A percentile compares a stretch with the other conserved stretches of the same genome.
Evolutionary conservation across 1,284 basidiomycete genomes (phyloP).

Genomic region (Entoloma clypeatum): DNA sequence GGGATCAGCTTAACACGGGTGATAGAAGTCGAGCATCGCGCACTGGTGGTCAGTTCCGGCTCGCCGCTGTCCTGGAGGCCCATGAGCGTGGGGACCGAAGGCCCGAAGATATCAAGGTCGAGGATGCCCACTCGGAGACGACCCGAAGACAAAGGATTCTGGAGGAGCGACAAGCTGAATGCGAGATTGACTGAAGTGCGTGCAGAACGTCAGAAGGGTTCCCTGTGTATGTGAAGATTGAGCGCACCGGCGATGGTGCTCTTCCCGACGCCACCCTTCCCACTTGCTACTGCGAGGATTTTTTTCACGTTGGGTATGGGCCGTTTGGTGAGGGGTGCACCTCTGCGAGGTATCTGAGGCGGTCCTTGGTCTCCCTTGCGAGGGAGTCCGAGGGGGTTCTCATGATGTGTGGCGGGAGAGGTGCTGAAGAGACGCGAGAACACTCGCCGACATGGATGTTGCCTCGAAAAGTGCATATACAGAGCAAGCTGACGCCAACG

Average conservation of each 20-base stretch:
- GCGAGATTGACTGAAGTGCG: slow-evolving; percentile 17
- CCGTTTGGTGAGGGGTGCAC: slow-evolving; percentile 51
- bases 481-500: too few species aligned
- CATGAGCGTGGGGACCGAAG: slow-evolving; percentile 94
- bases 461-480: too few species aligned
- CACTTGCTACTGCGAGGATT: slow-evolving; percentile 87
- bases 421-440: slow-evolving; percentile 18
- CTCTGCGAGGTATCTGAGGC: slow-evolving; percentile 62
- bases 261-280: slow-evolving; percentile 97
- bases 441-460: too few species aligned
- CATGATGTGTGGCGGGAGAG: slow-evolving; percentile 22
- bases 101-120: slow-evolving; percentile 96
- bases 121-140: slow-evolving; percentile 78
- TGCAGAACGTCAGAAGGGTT: neutral
- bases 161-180: slow-evolving; percentile 13
- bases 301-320: slow-evolving; percentile 64
- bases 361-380: slow-evolving; percentile 26
- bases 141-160: slow-evolving; percentile 23
- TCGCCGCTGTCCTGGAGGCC: slow-evolving; percentile 81
- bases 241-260: slow-evolving; percentile 83
- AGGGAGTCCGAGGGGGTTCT: slow-evolving; percentile 32
- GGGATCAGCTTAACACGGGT: neutral
- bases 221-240: slow-evolving; percentile 4
- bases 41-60: slow-evolving; percentile 65
- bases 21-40: neutral